These are phyloP conservation scores for Aureobasidium namibiae DNA, from an alignment of 2,329 filamentous ascomycete species.

Conservation along the genomic window DNA sequence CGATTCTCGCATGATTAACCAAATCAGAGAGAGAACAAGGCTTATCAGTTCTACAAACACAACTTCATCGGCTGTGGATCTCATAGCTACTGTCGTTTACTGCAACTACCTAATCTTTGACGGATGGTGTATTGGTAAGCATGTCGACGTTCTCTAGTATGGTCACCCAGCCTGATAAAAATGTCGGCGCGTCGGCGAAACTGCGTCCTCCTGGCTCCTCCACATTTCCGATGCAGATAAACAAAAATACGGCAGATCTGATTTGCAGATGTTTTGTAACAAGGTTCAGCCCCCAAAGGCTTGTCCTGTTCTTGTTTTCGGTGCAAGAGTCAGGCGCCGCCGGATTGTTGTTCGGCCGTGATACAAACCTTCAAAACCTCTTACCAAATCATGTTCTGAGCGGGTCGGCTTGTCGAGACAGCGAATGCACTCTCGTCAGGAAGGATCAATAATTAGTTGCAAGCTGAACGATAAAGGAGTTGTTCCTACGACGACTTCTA, in stretches of 20 bases:
- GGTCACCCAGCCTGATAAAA: too few relatives aligned
- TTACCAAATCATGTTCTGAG: background rate
- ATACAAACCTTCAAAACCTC: background rate
- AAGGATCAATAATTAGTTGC: background rate
- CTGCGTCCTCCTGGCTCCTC: too few relatives aligned
- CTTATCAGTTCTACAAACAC: too few relatives aligned
- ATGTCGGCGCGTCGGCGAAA: background rate
- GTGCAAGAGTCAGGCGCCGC: background rate
- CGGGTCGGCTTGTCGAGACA: background rate
- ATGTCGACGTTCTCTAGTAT: background rate
- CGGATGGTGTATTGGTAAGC: background rate
- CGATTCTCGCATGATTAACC: background rate
- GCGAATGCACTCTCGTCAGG: too few relatives aligned
- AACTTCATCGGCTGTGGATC: too few relatives aligned
- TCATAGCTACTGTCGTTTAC: background rate
- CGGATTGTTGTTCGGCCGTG: background rate
- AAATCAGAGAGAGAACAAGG: too few relatives aligned
- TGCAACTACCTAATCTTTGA: background rate
- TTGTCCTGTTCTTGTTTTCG: background rate
- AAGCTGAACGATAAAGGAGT: background rate
- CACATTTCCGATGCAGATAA: background rate
- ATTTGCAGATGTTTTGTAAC: background rate
- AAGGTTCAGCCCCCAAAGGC: constrained; percentile 4
- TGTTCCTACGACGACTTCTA: background rate
- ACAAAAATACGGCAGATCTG: constrained; percentile 1